A percentile compares a stretch with the other conserved stretches of the same genome.
Evolutionary conservation across 768 basidiomycete species (phyloP).

Genomic region (Porphyrellus cyaneotinctus): DNA sequence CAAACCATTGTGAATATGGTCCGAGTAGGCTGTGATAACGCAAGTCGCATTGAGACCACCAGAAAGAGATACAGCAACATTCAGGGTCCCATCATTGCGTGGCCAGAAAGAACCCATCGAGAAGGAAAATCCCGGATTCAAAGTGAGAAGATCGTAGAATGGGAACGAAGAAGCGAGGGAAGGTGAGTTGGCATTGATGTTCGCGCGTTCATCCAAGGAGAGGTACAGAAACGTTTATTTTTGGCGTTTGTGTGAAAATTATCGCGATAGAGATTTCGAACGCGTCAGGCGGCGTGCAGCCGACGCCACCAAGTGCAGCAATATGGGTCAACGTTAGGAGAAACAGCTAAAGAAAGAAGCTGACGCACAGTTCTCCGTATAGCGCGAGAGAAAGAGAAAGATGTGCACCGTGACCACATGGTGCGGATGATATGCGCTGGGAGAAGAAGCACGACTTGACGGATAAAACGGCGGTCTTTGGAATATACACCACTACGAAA

Average conservation of each 20-base stretch:
- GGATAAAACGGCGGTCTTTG: slow-evolving; percentile 60
- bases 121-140: slow-evolving; percentile 27
- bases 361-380: slow-evolving; percentile 59
- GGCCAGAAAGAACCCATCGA: slow-evolving; percentile 10
- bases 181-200: slow-evolving; percentile 16
- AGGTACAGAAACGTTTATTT: slow-evolving; percentile 15
- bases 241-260: slow-evolving; percentile 14
- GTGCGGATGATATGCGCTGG: slow-evolving; percentile 38
- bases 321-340: slow-evolving; percentile 6
- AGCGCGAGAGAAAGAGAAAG: slow-evolving; percentile 61
- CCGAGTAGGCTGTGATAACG: slow-evolving; percentile 43
- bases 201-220: slow-evolving; percentile 20
- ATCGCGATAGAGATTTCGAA: slow-evolving; percentile 4
- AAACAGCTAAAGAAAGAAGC: not conserved
- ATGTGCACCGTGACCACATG: slow-evolving; percentile 56
- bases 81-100: slow-evolving; percentile 6
- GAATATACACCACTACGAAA: slow-evolving; percentile 57
- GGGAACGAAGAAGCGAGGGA: slow-evolving; percentile 16
- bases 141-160: slow-evolving; percentile 9
- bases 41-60: slow-evolving; percentile 8
- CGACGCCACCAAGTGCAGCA: slow-evolving; percentile 7
- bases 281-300: slow-evolving; percentile 11
- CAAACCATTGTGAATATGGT: slow-evolving; percentile 52
- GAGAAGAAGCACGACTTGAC: slow-evolving; percentile 51
- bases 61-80: not conserved